These are phyloP conservation scores for Fragaria iinumae DNA, from an alignment of 306 rosid species.

Conservation along the genomic window DNA sequence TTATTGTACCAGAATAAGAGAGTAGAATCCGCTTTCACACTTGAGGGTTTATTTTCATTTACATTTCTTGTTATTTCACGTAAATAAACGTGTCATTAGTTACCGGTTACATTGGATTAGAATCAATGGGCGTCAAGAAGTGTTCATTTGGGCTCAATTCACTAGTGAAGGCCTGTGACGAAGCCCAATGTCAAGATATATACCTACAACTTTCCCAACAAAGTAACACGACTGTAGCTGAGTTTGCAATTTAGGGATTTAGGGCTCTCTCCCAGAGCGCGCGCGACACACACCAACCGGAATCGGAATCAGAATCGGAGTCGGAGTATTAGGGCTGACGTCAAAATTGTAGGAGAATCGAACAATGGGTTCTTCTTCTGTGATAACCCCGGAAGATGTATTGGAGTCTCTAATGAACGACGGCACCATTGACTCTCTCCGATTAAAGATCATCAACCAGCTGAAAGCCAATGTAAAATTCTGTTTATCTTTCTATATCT, in stretches of 20 bases:
- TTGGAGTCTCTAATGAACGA: constrained; percentile 89
- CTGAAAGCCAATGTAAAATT: constrained; percentile 84
- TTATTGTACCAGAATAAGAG: too few relatives aligned
- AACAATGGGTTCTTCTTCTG: constrained; percentile 60
- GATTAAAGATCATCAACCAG: constrained; percentile 95
- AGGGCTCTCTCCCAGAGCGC: background rate
- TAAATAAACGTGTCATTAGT: too few relatives aligned
- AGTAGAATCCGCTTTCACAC: too few relatives aligned
- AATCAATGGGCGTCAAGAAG: background rate
- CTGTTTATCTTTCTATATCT: background rate
- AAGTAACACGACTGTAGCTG: background rate
- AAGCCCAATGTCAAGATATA: background rate
- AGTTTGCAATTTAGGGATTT: background rate
- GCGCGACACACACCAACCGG: background rate
- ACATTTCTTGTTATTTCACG: too few relatives aligned
- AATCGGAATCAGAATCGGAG: background rate
- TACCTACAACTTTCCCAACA: background rate
- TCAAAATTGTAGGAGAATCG: background rate
- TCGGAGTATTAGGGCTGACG: background rate
- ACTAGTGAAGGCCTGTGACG: background rate
- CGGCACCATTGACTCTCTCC: constrained; percentile 84
- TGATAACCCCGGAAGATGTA: constrained; percentile 81
- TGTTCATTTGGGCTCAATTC: background rate
- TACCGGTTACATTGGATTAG: too few relatives aligned
- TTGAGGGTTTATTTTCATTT: too few relatives aligned